Evolutionary conservation across 1,284 basidiomycete genomes (phyloP), one percentile per base, ranked within the genome.

Genomic region (Trichosporon sp.): DNA sequence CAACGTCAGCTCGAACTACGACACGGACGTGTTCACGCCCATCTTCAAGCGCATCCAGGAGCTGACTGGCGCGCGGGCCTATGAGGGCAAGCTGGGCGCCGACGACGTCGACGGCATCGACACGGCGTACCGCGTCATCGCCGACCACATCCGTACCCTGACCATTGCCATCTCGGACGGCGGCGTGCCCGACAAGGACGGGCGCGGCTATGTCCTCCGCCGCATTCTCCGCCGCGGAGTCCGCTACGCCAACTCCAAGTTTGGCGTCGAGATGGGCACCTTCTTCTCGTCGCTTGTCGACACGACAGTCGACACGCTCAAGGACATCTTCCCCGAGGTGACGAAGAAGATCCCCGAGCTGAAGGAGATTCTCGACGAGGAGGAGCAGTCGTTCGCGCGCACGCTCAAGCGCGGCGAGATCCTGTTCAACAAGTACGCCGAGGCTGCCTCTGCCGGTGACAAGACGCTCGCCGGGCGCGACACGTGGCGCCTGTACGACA

Each of bases 401-500:
- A 99, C 96, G 2, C 86, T 99, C 44, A 95, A 96, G 81, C 89
- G 96, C 52, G 96, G 95, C 40, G 95, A 99, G 83, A 94, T 90
- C 75, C 85, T 99, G 7, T 99, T 99, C 79, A 94, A 95, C 70
- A 88, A 91, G 74, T 98, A 93, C 79, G 91, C 91, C 27, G 79
- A 83, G 27, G 85, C 86, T 59, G 88, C 94, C 9, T 84, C 84
- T 68, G 85, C 88, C 56, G 88, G 87, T 13, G 74, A 82, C 9
- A 89, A 84, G 61, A 85, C 87, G 69, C 86, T 99, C 52, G 88
- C 85, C 69, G 95, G 95, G 16, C 89, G 89, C 73, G 95, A 99
- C 74, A 92, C 97, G 29, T 99, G 95, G 95, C 86, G 92, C 32
- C 82, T 99, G 60, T 99, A 99, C 79, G 96, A 99, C 79, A 99